Evolutionary conservation across 495 filamentous ascomycete species (phyloP).

Genomic region (Aspergillus avenaceus): DNA sequence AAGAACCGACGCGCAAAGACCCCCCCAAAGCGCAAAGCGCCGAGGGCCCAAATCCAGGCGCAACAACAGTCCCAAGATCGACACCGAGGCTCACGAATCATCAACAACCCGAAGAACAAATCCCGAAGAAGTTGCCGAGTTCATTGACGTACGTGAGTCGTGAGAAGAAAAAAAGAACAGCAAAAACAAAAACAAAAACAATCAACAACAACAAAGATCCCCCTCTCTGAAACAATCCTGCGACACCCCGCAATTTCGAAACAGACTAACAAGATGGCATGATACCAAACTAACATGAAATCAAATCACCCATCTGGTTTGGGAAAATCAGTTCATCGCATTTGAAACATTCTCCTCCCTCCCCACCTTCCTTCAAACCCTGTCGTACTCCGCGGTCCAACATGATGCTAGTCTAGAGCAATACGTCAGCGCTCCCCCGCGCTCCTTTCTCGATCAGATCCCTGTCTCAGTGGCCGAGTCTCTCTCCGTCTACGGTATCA

Average conservation of each 20-base stretch:
- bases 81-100: too few relatives aligned
- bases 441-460: slow-evolving; percentile 45
- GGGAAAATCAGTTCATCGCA: slow-evolving; percentile 61
- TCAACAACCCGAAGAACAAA: slow-evolving; percentile 25
- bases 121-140: slow-evolving; percentile 69
- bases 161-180: too few relatives aligned
- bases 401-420: slow-evolving; percentile 43
- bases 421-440: slow-evolving; percentile 46
- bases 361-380: slow-evolving; percentile 53
- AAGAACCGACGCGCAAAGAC: slow-evolving; percentile 40
- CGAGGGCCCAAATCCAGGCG: slow-evolving; percentile 37
- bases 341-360: slow-evolving; percentile 62
- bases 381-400: slow-evolving; percentile 55
- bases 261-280: neutral
- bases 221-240: too few relatives aligned
- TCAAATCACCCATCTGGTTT: neutral
- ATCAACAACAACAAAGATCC: too few relatives aligned
- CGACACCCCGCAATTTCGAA: neutral
- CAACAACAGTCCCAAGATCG: too few relatives aligned
- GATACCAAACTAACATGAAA: neutral
- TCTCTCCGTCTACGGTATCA: slow-evolving; percentile 57
- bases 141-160: slow-evolving; percentile 60
- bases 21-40: slow-evolving; percentile 37
- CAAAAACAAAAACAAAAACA: too few relatives aligned
- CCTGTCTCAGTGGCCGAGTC: slow-evolving; percentile 53